Base-by-base conservation (phyloP, 257 asterid genomes). In the Nicotiana knightiana region DNA sequence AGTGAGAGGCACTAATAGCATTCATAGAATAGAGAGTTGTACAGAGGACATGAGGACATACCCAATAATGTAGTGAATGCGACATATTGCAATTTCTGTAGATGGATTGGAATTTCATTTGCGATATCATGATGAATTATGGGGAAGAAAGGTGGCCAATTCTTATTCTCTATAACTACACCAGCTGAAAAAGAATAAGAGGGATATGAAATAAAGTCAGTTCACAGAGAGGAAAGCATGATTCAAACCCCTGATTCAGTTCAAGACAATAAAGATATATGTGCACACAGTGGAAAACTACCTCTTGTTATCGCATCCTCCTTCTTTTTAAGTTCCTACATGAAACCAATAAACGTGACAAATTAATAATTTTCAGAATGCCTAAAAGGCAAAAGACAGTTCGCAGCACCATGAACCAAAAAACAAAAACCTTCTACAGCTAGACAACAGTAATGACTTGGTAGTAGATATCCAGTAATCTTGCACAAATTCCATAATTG, bases 81-180 rank as follows among this genome's bases (percentile, higher is more conserved):
- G 67, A 93, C 99, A 87, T 95, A 95, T 83, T 92, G 99, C 89
- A 93, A 26, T 86, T 79, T 91, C 87, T 93, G 98, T 57, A 95
- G 95, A 86, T 95, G 99, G 80, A 93, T 85, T 59, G 99, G 99
- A 79, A 95, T 95, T 82, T 95, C 99, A 86, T 87, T 91, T 83
- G 91, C 86, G 39, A 95, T 92, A 86, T 95, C 99, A 83, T 95
- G 93, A 88, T 95, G 98, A 85, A 95, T 92, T 59, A 95, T 39
- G 78, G 99, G 99, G 76, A 91, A 87, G 80, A 95, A 89, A 55
- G 97, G 92, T 9, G 99, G 99, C 99, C 99, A 95, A 66, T 93
- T 95, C 84, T 91, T 95, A 28, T 92, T 93, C 80, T 92, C 99
- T 58, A 95, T 87, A 81, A 95, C 86, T 66, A 95, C 73, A 84